Evolutionary conservation across 352 stramenopile genomes (phyloP), one percentile per base, ranked within the genome.

Genomic region (Phytophthora boehmeriae): DNA sequence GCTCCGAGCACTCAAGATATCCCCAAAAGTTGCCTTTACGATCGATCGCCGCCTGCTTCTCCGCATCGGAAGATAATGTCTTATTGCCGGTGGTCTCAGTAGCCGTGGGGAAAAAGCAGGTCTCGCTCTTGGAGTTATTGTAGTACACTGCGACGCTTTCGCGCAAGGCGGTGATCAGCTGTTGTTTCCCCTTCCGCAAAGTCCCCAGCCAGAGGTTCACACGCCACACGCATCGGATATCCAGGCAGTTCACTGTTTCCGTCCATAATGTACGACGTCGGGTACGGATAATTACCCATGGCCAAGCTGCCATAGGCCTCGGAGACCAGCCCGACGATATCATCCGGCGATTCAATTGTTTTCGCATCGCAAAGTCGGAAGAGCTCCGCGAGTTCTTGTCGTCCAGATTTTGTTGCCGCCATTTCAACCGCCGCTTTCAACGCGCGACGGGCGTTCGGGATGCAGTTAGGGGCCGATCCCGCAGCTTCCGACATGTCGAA

Each of bases 231-330:
- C 42, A 85, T 67, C 0, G 75, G 75, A 45, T 73, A 82, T 0
- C 66, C 64, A 8, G 75, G 66, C 28, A 83, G 56, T 36, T 70
- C 30, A 22, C 73, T 64, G n/a, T 63, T 39, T 2, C 73, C 73
- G n/a, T 75, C 62, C 63, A 73, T 80, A 28, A 85, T 80, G 70
- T 82, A 85, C 8, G 73, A 74, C 14, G 73, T 78, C 30, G 73
- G 63, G 32, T 80, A 85, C 19, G 75, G 75, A 48, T 82, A 82
- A 44, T 80, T 85, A 17, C 70, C 73, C 66, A 80, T 76, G 6
- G 73, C 67, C 54, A 83, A 43, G 35, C 59, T 62, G 20, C 61
- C 62, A 32, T 75, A 82, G 0, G 64, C 66, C 34, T 59, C 70
- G 0, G 65, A 38, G 8, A 46, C 53, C 2, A 47, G 16, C 10